phyloP scores from a whole-genome alignment of 495 filamentous ascomycete genomes.

The Halenospora varia region DNA sequence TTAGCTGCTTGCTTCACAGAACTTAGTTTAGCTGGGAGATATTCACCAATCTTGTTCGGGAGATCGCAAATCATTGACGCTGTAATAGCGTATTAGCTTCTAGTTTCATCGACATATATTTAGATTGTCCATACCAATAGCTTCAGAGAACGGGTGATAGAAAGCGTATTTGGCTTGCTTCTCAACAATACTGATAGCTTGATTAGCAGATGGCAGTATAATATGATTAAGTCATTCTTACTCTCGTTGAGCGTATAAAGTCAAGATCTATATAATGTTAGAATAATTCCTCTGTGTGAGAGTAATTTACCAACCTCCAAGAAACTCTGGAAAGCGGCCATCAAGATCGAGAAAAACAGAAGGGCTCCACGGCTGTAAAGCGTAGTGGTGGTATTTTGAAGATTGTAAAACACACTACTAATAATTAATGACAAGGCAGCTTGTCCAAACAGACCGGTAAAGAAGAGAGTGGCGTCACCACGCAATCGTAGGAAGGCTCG shows the following conservation, averaged over 20 bases:
- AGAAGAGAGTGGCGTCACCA: conserved; percentile 67
- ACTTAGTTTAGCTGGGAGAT: not conserved
- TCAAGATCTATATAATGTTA: conserved; percentile 51
- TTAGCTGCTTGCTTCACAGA: not conserved
- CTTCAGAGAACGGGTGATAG: conserved; percentile 87
- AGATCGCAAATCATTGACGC: conserved; percentile 79
- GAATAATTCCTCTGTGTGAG: conserved; percentile 1
- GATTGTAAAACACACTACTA: conserved; percentile 76
- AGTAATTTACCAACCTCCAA: conserved; percentile 53
- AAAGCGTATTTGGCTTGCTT: conserved; percentile 89
- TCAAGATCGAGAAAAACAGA: conserved; percentile 82
- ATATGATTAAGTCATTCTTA: no score
- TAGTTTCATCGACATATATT: conserved; percentile 25
- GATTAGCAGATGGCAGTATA: no score
- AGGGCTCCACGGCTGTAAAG: conserved; percentile 81
- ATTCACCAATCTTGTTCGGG: conserved; percentile 48
- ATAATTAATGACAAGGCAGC: conserved; percentile 72
- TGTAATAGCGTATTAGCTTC: conserved; percentile 27
- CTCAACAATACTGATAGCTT: conserved; percentile 91
- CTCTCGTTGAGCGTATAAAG: conserved; percentile 79
- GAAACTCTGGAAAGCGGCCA: conserved; percentile 78
- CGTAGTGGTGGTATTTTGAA: conserved; percentile 54
- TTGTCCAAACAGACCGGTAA: conserved; percentile 71
- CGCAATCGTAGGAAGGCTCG: conserved; percentile 67
- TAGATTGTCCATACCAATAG: conserved; percentile 40